Percentiles rank a stretch among this genome's conserved stretches.
Conservation (phyloP, 495 filamentous ascomycete species). For the Chaetomium cochliodes region DNA sequence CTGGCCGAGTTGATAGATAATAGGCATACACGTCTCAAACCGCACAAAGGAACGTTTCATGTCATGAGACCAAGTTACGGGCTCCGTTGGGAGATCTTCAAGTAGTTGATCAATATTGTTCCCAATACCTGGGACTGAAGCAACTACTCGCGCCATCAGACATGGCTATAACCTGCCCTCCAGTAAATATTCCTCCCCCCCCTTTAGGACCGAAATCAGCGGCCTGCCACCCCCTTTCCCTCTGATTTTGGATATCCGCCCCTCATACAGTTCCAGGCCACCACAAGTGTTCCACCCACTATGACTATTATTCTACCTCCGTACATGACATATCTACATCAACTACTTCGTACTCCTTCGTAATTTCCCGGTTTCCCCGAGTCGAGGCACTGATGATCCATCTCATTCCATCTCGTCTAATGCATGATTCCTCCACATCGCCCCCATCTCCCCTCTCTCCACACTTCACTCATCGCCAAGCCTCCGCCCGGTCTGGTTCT, state of each 20-base stretch:
- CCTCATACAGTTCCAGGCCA: neutral
- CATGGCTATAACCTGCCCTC: too few relatives aligned
- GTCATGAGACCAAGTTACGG: too few relatives aligned
- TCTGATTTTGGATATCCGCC: neutral
- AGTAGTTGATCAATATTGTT: too few relatives aligned
- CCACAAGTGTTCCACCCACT: neutral
- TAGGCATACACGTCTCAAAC: too few relatives aligned
- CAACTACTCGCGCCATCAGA: too few relatives aligned
- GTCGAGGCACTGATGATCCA: neutral
- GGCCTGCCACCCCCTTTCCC: neutral
- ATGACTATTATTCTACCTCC: constrained; percentile 16
- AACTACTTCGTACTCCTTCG: neutral
- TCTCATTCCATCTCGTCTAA: constrained; percentile 3
- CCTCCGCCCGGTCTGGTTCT: too few relatives aligned
- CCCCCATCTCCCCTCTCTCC: neutral
- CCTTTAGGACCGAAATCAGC: neutral
- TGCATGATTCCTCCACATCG: constrained; percentile 1
- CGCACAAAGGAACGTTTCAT: too few relatives aligned
- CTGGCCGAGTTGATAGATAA: too few relatives aligned
- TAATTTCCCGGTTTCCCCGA: too few relatives aligned
- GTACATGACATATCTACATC: constrained; percentile 14
- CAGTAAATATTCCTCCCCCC: too few relatives aligned
- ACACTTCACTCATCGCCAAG: neutral
- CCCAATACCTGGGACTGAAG: too few relatives aligned
- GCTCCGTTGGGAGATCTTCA: too few relatives aligned